phyloP scores from a whole-genome alignment of 2,329 filamentous ascomycete genomes.

The Blastomyces emzantsi region DNA sequence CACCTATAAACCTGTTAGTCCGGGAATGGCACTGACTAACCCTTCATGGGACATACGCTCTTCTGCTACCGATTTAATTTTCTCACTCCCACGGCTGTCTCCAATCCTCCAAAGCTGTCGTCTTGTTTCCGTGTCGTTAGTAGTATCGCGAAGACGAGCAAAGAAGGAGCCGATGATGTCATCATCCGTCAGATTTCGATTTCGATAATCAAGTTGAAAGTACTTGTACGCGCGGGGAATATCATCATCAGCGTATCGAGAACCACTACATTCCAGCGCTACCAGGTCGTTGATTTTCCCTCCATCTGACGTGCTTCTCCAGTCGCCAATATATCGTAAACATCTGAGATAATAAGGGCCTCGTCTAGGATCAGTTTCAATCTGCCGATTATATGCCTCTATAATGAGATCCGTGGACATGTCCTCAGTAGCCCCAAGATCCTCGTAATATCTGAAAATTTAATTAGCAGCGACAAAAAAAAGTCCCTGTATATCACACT shows the following conservation, averaged over 20 bases:
- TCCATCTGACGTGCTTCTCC: constrained; percentile 41
- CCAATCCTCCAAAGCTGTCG: constrained; percentile 53
- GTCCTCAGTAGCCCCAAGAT: constrained; percentile 53
- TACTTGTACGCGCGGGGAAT: constrained; percentile 50
- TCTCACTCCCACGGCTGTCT: constrained; percentile 47
- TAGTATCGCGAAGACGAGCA: constrained; percentile 48
- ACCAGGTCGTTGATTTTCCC: constrained; percentile 46
- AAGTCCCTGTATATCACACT: not conserved
- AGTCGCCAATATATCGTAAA: constrained; percentile 50
- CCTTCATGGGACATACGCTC: constrained; percentile 34
- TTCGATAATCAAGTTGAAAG: constrained; percentile 46
- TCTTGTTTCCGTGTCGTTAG: constrained; percentile 47
- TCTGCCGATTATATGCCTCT: constrained; percentile 55
- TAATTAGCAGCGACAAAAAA: not conserved
- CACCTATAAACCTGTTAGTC: constrained; percentile 27
- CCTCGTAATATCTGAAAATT: constrained; percentile 45
- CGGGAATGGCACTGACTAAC: not conserved
- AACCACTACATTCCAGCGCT: constrained; percentile 49
- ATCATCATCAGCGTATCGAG: constrained; percentile 49
- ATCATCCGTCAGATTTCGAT: constrained; percentile 45
- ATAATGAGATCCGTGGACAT: constrained; percentile 54
- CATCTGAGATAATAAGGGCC: constrained; percentile 56
- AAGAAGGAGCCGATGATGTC: constrained; percentile 55
- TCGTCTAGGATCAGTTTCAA: constrained; percentile 45
- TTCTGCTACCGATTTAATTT: constrained; percentile 50